Evolutionary conservation across 2,329 filamentous ascomycete species (phyloP).

Genomic region (Arthrobotrys musiformis): DNA sequence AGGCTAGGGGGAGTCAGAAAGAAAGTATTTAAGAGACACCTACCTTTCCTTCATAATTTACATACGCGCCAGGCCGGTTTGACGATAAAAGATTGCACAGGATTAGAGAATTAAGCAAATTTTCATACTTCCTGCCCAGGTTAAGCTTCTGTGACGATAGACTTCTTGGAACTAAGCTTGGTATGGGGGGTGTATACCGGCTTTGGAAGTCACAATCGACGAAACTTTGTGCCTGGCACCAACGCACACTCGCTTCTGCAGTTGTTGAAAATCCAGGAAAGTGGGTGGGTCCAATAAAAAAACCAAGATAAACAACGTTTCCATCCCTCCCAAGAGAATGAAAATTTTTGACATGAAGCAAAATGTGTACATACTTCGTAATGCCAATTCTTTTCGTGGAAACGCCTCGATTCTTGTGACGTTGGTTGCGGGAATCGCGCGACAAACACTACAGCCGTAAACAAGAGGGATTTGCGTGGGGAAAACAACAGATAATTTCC

Average conservation of each 20-base stretch:
- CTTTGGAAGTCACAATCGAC: conserved; percentile 50
- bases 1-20: not conserved
- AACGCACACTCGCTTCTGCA: conserved; percentile 27
- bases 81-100: not conserved
- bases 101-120: conserved; percentile 1
- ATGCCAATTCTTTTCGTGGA: conserved; percentile 27
- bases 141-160: conserved; percentile 21
- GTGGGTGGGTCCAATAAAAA: conserved; percentile 34
- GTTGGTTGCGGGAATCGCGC: conserved; percentile 35
- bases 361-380: conserved; percentile 13
- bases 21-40: not conserved
- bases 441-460: too few relatives aligned
- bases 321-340: not conserved
- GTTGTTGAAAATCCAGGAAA: conserved; percentile 2
- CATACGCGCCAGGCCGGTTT: conserved; percentile 21
- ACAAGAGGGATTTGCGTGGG: not conserved
- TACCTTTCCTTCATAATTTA: not conserved
- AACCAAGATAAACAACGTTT: conserved; percentile 14
- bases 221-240: conserved; percentile 17
- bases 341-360: conserved; percentile 1
- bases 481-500: conserved; percentile 36
- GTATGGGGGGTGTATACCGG: conserved; percentile 17
- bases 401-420: conserved; percentile 4
- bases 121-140: conserved; percentile 6
- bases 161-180: conserved; percentile 21